Base-by-base conservation (phyloP, 768 basidiomycete species). In the Xanthoconium purpureum region DNA sequence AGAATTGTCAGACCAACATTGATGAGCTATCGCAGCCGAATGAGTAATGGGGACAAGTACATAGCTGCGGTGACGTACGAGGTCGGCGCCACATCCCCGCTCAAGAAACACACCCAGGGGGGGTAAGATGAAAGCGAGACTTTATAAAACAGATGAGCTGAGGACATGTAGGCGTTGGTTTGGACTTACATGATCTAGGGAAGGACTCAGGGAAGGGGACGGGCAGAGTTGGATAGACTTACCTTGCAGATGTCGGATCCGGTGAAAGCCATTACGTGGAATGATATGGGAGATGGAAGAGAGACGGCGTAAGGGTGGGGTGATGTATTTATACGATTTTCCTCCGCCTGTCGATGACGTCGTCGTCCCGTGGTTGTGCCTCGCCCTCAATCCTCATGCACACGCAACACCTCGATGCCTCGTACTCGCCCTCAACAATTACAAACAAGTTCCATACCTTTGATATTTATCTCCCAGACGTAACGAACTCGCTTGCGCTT, bases 81-180 rank as follows among this genome's bases (percentile, higher is more conserved):
- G 72, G 70, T 94, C 91, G 20, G 81, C 83, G 36, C 77, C 75
- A 68, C 91, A 94, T 28, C 94, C 94, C 51, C 90, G 81, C 75
- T 95, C 92, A 28, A 95, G 74, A 75, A 94, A 93, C 28, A 96
- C 94, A 54, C 87, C 92, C 3, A 96, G 68, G 56, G 94, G 94
- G 11, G 92, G 91, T 14, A 92, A 64, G 68, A 91, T 62, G 73
- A 92, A 78, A 56, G 89, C 89, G 52, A 84, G 64, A 57, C 84
- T 88, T 47, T 45, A 52, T 17, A 35, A 54, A 47, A 47, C 14
- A 1, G 29, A 32, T 71, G 57, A 71, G 59, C 28, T 52, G 38
- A 24, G 24, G n/a, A 43, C 17, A 52, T 58, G 30, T 1, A 24
- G 0, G 13, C 32, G 15, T 35, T 24, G 29, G 57, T 49, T 36